A percentile compares a stretch with the other conserved stretches of the same genome.
Conservation (phyloP, 202 grass and related monocot species). For the Schoenoplectus tabernaemontani region DNA sequence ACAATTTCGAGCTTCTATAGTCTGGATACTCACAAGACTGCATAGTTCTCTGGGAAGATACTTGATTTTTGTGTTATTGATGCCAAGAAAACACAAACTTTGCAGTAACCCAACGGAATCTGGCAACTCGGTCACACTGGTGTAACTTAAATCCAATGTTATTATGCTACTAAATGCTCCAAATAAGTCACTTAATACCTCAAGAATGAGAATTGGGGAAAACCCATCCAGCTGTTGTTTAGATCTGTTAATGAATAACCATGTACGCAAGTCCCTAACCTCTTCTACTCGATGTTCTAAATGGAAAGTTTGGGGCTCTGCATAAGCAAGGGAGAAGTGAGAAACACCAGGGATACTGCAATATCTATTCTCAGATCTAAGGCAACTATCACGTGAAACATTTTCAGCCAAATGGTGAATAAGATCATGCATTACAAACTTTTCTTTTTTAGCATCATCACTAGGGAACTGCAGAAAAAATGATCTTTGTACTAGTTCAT, state of each 20-base stretch:
- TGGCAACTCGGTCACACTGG: constrained; percentile 15
- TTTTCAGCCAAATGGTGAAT: constrained; percentile 13
- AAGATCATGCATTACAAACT: constrained; percentile 29
- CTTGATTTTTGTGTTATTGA: constrained; percentile 29
- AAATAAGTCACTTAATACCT: neutral
- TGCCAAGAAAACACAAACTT: constrained; percentile 4
- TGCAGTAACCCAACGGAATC: constrained; percentile 11
- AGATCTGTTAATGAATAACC: constrained; percentile 1
- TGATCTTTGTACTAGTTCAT: constrained; percentile 25
- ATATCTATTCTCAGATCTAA: neutral
- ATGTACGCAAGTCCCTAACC: neutral
- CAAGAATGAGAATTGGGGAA: neutral
- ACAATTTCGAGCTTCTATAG: constrained; percentile 26
- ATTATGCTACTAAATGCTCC: neutral
- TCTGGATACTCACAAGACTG: constrained; percentile 20
- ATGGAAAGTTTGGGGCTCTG: neutral
- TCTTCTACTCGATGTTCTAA: neutral
- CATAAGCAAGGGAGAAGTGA: constrained; percentile 23
- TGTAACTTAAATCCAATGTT: constrained; percentile 29
- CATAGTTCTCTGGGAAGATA: constrained; percentile 13
- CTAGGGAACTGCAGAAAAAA: constrained; percentile 19
- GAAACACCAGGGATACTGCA: neutral
- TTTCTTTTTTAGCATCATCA: neutral
- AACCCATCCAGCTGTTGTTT: too few species aligned
- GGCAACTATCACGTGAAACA: neutral